Evolutionary conservation across 2,329 filamentous ascomycete genomes (phyloP).

Genomic region (Tolypocladium nubicola): DNA sequence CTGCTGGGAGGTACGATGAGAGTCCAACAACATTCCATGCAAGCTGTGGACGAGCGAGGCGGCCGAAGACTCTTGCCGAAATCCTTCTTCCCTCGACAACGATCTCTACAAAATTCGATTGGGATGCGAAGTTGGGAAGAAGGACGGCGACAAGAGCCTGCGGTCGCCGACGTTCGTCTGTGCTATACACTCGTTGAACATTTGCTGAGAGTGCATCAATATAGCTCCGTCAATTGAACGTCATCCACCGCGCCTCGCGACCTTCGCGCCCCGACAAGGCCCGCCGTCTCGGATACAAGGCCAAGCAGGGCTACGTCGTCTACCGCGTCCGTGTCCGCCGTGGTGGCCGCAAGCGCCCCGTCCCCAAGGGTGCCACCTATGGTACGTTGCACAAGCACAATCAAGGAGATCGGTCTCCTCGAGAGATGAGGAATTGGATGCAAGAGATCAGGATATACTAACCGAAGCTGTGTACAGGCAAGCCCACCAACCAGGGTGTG

Average conservation of each 20-base stretch:
- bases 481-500: conserved; percentile 99
- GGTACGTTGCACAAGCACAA: conserved; percentile 46
- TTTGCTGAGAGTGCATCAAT: conserved; percentile 99
- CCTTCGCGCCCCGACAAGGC: conserved; percentile 99
- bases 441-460: conserved; percentile 4
- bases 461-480: conserved; percentile 51
- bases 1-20: conserved; percentile 95
- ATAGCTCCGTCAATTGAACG: conserved; percentile 99
- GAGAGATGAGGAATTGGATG: background rate
- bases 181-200: conserved; percentile 99
- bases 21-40: conserved; percentile 21
- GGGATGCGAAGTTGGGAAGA: background rate
- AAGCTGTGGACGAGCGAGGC: conserved; percentile 22
- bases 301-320: conserved; percentile 99
- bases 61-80: conserved; percentile 1
- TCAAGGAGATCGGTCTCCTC: background rate
- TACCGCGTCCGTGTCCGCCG: conserved; percentile 98
- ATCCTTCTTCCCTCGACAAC: conserved; percentile 6
- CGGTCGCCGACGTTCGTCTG: conserved; percentile 13
- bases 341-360: conserved; percentile 97
- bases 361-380: conserved; percentile 96
- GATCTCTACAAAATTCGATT: background rate
- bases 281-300: conserved; percentile 99
- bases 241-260: conserved; percentile 97
- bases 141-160: background rate